A percentile compares a stretch with the other conserved stretches of the same genome.
These are phyloP conservation scores for Blechomonas ayalai DNA, from an alignment of 208 protist genomes.

Conservation along the genomic window DNA sequence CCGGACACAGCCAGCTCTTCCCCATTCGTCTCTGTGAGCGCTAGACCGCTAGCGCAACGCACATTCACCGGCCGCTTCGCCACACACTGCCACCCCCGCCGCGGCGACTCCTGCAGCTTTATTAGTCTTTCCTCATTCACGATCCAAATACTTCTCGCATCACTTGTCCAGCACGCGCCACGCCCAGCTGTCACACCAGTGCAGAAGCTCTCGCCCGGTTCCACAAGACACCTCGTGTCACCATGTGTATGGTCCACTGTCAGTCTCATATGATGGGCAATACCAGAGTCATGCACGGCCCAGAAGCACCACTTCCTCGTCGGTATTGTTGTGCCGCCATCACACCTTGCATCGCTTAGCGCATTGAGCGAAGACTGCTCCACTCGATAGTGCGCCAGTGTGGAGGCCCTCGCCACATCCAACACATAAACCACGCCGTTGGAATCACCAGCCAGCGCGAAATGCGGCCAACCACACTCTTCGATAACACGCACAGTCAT, in stretches of 20 bases:
- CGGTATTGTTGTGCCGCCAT: too few species aligned
- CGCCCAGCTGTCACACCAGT: slow-evolving; percentile 50
- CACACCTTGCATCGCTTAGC: slow-evolving; percentile 14
- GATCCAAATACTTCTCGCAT: background rate
- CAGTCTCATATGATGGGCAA: slow-evolving; percentile 13
- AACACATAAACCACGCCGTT: slow-evolving; percentile 41
- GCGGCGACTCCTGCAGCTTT: slow-evolving; percentile 4
- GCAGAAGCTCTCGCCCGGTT: slow-evolving; percentile 5
- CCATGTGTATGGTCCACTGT: too few species aligned
- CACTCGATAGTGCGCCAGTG: slow-evolving; percentile 4
- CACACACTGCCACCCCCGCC: slow-evolving; percentile 3
- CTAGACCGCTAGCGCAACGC: slow-evolving; percentile 56
- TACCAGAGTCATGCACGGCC: slow-evolving; percentile 34
- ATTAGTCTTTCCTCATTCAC: slow-evolving; percentile 6
- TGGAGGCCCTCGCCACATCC: slow-evolving; percentile 4
- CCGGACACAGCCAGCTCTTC: slow-evolving; percentile 9
- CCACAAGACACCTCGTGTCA: slow-evolving; percentile 7
- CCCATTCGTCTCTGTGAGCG: slow-evolving; percentile 5
- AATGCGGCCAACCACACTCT: background rate
- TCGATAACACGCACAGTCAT: slow-evolving; percentile 13
- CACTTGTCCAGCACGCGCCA: slow-evolving; percentile 25
- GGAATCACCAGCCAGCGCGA: slow-evolving; percentile 51
- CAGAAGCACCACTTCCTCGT: slow-evolving; percentile 13
- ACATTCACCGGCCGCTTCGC: slow-evolving; percentile 29
- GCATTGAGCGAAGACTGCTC: slow-evolving; percentile 50